Percentiles rank a stretch among this genome's conserved stretches.
Evolutionary conservation across 176 grass and related monocot genomes (phyloP).

Genomic region (Olyra latifolia): DNA sequence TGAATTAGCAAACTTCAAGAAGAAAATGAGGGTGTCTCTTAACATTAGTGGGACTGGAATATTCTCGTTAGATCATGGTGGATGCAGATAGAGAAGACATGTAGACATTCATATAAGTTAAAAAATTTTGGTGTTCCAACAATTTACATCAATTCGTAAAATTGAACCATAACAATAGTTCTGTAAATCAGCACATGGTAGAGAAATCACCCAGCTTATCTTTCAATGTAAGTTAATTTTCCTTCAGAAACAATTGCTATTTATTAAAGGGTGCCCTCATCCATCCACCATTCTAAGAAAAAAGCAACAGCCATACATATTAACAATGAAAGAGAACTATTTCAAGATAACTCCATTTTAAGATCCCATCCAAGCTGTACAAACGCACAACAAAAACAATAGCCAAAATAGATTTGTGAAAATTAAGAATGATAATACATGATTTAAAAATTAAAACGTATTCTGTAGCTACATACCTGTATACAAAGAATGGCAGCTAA

Average conservation of each 20-base stretch:
- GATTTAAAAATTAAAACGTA: background rate
- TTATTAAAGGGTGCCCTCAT: slow-evolving; percentile 9
- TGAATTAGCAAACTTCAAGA: slow-evolving; percentile 17
- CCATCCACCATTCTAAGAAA: slow-evolving; percentile 14
- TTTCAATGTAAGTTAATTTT: background rate
- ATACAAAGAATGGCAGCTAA: slow-evolving; percentile 77
- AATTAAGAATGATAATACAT: slow-evolving; percentile 7
- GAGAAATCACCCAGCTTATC: background rate
- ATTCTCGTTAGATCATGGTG: slow-evolving; percentile 7
- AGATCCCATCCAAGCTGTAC: background rate
- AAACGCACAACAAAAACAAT: slow-evolving; percentile 11
- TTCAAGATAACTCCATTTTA: background rate
- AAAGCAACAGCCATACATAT: slow-evolving; percentile 28
- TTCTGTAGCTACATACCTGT: slow-evolving; percentile 52
- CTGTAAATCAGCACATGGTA: background rate
- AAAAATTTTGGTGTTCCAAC: slow-evolving; percentile 4
- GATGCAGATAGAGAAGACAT: background rate
- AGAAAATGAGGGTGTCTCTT: background rate
- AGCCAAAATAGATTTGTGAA: slow-evolving; percentile 1
- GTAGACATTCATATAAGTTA: slow-evolving; percentile 14
- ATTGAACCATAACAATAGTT: slow-evolving; percentile 7
- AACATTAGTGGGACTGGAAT: background rate
- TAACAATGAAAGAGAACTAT: slow-evolving; percentile 7
- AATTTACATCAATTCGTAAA: slow-evolving; percentile 12
- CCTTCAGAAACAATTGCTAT: background rate